A percentile compares a stretch with the other conserved stretches of the same genome.
Conservation (phyloP, 225 moss, liverwort and hornwort genomes). For the Antitrichia curtipendula region DNA sequence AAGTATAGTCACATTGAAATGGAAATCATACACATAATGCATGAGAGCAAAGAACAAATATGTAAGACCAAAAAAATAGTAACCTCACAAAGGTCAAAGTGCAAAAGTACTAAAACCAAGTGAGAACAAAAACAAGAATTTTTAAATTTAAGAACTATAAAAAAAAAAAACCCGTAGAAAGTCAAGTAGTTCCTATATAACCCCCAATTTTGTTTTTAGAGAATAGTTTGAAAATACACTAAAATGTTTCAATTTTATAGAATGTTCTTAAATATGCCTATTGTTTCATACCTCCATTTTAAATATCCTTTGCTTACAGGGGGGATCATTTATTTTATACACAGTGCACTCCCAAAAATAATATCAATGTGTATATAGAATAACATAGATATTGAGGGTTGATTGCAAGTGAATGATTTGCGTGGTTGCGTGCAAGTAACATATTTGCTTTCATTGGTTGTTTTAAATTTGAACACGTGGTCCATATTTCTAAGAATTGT, state of each 20-base stretch:
- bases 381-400: neutral
- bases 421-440: too few species aligned
- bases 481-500: too few species aligned
- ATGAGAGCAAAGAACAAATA: neutral
- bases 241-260: neutral
- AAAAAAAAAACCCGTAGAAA: neutral
- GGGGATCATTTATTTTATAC: neutral
- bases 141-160: fast-evolving
- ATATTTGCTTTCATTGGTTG: neutral
- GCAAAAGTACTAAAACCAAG: neutral
- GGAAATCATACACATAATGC: neutral
- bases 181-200: neutral
- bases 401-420: neutral
- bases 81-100: fast-evolving
- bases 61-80: neutral
- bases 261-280: fast-evolving
- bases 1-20: neutral
- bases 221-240: fast-evolving
- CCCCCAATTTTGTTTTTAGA: neutral
- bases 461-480: neutral
- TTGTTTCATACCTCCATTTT: neutral
- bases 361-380: neutral
- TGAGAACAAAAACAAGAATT: neutral
- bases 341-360: neutral
- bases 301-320: neutral